Evolutionary conservation across 176 grass and related monocot species (phyloP).

Genomic region (Thinopyrum elongatum): DNA sequence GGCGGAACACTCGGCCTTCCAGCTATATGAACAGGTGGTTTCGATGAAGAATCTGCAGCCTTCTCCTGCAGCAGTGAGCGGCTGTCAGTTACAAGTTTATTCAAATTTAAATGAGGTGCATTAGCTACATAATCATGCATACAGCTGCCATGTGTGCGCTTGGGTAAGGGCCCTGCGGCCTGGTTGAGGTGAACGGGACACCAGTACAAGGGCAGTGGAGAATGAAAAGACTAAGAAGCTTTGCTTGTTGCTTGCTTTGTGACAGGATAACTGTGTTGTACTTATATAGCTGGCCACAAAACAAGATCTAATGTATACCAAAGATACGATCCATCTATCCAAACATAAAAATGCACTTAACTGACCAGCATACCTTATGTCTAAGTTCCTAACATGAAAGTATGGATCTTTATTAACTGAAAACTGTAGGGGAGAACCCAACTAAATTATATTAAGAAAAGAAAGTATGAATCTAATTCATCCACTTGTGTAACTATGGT

Average conservation of each 20-base stretch:
- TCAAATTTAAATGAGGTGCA: constrained; percentile 1
- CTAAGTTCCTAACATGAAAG: not conserved
- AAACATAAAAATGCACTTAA: not conserved
- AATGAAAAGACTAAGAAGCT: not conserved
- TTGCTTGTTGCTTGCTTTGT: not conserved
- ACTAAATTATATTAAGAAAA: not conserved
- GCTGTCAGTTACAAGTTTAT: constrained; percentile 11
- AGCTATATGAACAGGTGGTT: constrained; percentile 59
- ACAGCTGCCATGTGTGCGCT: not conserved
- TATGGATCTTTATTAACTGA: not conserved
- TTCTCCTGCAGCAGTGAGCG: constrained; percentile 57
- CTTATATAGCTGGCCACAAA: not conserved
- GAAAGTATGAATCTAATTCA: not conserved
- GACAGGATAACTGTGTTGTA: not conserved
- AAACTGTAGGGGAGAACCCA: not conserved
- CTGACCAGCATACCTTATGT: not conserved
- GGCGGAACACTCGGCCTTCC: constrained; percentile 65
- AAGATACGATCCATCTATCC: not conserved
- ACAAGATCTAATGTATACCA: not conserved
- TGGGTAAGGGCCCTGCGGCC: not conserved
- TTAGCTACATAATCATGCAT: not conserved
- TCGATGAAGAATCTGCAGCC: constrained; percentile 76
- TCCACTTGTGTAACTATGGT: not conserved
- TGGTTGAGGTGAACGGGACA: not conserved
- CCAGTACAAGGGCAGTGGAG: not conserved